Base-by-base conservation (phyloP, 805 yeast species). In the Alloascoidea hylecoeti region DNA sequence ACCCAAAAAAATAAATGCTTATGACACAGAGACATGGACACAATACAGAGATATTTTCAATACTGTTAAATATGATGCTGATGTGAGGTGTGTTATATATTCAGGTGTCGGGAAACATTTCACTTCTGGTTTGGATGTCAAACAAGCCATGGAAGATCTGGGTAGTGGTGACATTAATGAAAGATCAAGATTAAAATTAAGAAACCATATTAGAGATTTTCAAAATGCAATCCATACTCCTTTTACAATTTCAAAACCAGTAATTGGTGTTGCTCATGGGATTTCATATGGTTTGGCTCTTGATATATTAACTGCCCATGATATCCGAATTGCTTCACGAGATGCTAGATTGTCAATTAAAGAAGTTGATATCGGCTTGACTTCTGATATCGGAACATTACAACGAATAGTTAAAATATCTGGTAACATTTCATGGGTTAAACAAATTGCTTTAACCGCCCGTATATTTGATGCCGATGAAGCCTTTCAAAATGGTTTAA, bases 301-400 rank as follows among this genome's bases (percentile, higher is more conserved):
- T 15, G 92, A 81, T 52, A 68, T 81, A 34, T 57, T 78, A 4
- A 56, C 77, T 12, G 70, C 80, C 0, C 64, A 68, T 18, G 64
- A 74, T 13, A 69, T 81, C 16, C 65, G 88, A 38, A 52, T 75
- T 9, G 72, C 74, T 6, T 57, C 75, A 2, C 56, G 57, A 18
- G 78, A 70, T 44, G 66, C 70, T 12, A 56, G 50, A 32, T 63
- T 78, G 44, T 66, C 79, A 33, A 69, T 82, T 40, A 70, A 78
- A 40, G 94, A 81, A 56, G 73, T 80, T 42, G 71, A 74, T 43
- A 63, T 81, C 39, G 92, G 89, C 2, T 64, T 82, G 50, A 69
- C 82, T 30, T 86, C 92, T 1, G 92, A 82, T 51, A 78, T 81
- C 49, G 94, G 94, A 3, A 66, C 82, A 1, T 60, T 81, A 41